Conservation (phyloP, 2,329 filamentous ascomycete species). For the Aspergillus carbonarius region DNA sequence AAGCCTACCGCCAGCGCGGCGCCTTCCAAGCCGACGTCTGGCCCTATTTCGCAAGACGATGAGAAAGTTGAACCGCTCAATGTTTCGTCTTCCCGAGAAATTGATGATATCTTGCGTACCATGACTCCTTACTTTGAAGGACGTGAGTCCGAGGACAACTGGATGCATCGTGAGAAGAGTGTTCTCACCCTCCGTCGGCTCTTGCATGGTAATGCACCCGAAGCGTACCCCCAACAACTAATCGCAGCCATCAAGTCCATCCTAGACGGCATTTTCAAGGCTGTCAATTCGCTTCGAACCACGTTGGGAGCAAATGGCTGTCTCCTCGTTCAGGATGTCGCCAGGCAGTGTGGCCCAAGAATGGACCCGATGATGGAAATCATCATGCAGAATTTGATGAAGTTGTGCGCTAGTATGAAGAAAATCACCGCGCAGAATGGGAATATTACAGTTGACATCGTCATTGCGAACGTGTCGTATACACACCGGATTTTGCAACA, state of each 20-base stretch:
- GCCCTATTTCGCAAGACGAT: slow-evolving; percentile 50
- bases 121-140: slow-evolving; percentile 85
- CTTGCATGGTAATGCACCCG: slow-evolving; percentile 77
- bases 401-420: slow-evolving; percentile 85
- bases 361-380: slow-evolving; percentile 90
- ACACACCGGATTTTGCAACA: slow-evolving; percentile 81
- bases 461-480: slow-evolving; percentile 78
- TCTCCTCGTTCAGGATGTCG: slow-evolving; percentile 79
- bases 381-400: slow-evolving; percentile 83
- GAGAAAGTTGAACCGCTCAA: slow-evolving; percentile 77
- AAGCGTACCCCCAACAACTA: slow-evolving; percentile 72
- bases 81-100: slow-evolving; percentile 77
- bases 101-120: slow-evolving; percentile 82
- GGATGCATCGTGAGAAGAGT: slow-evolving; percentile 81
- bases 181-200: slow-evolving; percentile 73
- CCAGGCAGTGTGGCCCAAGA: slow-evolving; percentile 69
- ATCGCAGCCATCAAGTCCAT: slow-evolving; percentile 68
- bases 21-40: slow-evolving; percentile 29
- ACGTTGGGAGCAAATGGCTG: slow-evolving; percentile 88
- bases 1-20: slow-evolving; percentile 20
- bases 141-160: slow-evolving; percentile 86
- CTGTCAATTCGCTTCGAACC: slow-evolving; percentile 77
- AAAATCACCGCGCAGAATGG: slow-evolving; percentile 87
- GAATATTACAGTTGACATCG: slow-evolving; percentile 74
- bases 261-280: slow-evolving; percentile 86